Base-by-base conservation (phyloP, 495 filamentous ascomycete genomes). In the Penicillium bialowiezense region DNA sequence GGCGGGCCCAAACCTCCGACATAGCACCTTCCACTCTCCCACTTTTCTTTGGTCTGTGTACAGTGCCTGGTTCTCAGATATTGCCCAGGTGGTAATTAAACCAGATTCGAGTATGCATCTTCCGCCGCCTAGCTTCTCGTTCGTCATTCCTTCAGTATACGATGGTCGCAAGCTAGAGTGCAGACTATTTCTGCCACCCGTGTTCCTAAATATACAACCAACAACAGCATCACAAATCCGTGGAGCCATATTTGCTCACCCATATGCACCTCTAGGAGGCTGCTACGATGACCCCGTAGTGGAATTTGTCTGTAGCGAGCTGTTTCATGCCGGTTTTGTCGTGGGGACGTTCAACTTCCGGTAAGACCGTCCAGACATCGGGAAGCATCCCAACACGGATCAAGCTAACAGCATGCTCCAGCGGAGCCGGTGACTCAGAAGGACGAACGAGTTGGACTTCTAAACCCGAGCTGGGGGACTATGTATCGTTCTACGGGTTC, bases 281-380 rank as follows among this genome's bases (percentile, higher is more conserved):
- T 85, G 74, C 70, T 92, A 83, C 63, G 87, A 97, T 62, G 90
- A 97, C 54, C 77, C 78, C 0, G 76, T 95, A 17, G 88, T 98
- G 12, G 68, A 78, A 24, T 69, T 80, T 18, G 63, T 88, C 10
- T 80, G 78, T 1, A 63, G 64, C 2, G 83, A 85, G 45, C 72
- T 96, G 19, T 63, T 95, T 6, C 65, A 74, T 4, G 59, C 72
- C 19, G 90, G 88, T 14, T 92, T 79, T 58, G 65, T 95, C 2
- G 89, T 97, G 14, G 87, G 77, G 5, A 95, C 89, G 1, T 97
- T 97, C 65, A 97, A 98, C 60, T 96, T 97, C 56, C 82, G 91
- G 91, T 95, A 66, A 15, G 60, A 50, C 37, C n/a, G 26, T 19
- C 24, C 18, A 38, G 32, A 23, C 32, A n/a, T n/a, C 40, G 10